phyloP scores from a whole-genome alignment of 2,329 filamentous ascomycete genomes.

The Cladophialophora yegresii region DNA sequence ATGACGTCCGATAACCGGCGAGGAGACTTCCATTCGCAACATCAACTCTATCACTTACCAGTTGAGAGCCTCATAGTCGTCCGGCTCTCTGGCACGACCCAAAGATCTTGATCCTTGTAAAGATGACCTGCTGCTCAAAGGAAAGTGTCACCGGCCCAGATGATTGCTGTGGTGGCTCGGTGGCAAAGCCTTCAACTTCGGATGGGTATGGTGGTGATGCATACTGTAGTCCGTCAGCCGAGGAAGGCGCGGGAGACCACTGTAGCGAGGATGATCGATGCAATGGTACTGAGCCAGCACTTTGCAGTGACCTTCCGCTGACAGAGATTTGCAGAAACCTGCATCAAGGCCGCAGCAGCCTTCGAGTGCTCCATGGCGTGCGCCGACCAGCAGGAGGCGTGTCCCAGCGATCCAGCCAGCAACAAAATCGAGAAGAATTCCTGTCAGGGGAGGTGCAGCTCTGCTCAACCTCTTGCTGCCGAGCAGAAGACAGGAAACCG shows the following conservation, averaged over 20 bases:
- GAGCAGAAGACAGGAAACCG: not conserved
- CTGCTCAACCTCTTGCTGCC: not conserved
- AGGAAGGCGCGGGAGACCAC: not conserved
- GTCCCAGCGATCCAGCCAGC: not conserved
- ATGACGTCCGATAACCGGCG: not conserved
- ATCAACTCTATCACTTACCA: not conserved
- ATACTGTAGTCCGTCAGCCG: not conserved
- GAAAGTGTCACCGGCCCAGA: not conserved
- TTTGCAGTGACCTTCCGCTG: not conserved
- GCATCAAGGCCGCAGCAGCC: slow-evolving; percentile 24
- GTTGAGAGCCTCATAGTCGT: not conserved
- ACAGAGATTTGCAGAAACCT: slow-evolving; percentile 20
- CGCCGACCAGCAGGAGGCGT: not conserved
- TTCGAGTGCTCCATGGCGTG: slow-evolving; percentile 20
- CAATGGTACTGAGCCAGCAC: slow-evolving; percentile 13
- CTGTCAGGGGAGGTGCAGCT: slow-evolving; percentile 3
- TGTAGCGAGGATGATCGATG: slow-evolving; percentile 24
- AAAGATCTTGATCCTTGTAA: not conserved
- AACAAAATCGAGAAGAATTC: slow-evolving; percentile 3
- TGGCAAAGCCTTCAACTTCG: not conserved
- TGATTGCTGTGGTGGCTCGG: slow-evolving; percentile 1
- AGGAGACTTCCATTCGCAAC: not conserved
- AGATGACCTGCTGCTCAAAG: not conserved
- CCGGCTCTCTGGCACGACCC: not conserved
- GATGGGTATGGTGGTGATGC: not conserved